These are phyloP conservation scores for Exserohilum rostratum DNA, from an alignment of 2,329 filamentous ascomycete genomes.

Conservation along the genomic window DNA sequence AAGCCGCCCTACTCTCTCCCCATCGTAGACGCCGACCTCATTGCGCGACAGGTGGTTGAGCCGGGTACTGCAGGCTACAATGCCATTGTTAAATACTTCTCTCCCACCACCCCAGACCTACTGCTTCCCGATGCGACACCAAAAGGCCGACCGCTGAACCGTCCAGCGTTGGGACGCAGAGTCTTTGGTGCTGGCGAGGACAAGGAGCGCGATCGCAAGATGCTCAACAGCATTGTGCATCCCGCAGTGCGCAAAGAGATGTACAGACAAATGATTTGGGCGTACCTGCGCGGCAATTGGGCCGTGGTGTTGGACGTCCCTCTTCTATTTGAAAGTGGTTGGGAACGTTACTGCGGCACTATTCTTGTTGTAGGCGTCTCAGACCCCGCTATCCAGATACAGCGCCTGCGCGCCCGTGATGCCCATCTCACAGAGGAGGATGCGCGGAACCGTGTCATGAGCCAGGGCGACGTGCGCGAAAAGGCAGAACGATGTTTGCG, in stretches of 20 bases:
- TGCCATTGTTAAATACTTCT: conserved; percentile 82
- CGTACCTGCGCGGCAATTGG: conserved; percentile 79
- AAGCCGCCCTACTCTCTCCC: conserved; percentile 82
- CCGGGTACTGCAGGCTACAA: conserved; percentile 85
- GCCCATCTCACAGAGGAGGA: conserved; percentile 81
- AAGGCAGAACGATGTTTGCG: conserved; percentile 79
- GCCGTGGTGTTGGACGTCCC: conserved; percentile 93
- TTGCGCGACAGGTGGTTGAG: conserved; percentile 92
- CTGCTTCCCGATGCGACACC: conserved; percentile 66
- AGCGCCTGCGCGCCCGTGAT: conserved; percentile 75
- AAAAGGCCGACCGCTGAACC: conserved; percentile 77
- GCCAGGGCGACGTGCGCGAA: conserved; percentile 82
- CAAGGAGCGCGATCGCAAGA: conserved; percentile 71
- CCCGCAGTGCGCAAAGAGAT: conserved; percentile 86
- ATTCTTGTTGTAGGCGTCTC: conserved; percentile 86
- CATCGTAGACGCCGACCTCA: conserved; percentile 89
- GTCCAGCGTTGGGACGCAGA: conserved; percentile 79
- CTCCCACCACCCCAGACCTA: conserved; percentile 81
- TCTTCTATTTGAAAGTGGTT: conserved; percentile 83
- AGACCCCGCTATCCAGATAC: conserved; percentile 82
- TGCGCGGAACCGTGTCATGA: conserved; percentile 81
- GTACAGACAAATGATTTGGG: conserved; percentile 73
- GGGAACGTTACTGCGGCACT: conserved; percentile 84
- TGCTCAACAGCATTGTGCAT: conserved; percentile 90
- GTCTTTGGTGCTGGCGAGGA: conserved; percentile 84